Percentiles rank a stretch among this genome's conserved stretches.
These are phyloP conservation scores for Lentinus brumalis DNA, from an alignment of 768 basidiomycete species.

Conservation along the genomic window DNA sequence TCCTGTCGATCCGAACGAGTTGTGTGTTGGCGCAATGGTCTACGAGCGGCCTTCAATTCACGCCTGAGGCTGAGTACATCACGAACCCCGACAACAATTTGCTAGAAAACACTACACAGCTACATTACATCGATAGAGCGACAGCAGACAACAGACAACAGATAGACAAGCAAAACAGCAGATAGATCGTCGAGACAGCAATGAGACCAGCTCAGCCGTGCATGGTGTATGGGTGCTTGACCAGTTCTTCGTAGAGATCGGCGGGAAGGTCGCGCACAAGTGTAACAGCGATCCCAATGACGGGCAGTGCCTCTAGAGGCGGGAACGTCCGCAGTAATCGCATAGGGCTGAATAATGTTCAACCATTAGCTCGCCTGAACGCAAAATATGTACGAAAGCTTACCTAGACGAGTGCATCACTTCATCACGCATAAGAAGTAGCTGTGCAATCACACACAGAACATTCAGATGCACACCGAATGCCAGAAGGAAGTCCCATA, in stretches of 20 bases:
- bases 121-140: slow-evolving; percentile 2
- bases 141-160: slow-evolving; percentile 5
- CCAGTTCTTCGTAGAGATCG: slow-evolving; percentile 86
- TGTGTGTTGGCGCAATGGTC: too few relatives aligned
- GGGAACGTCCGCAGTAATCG: slow-evolving; percentile 92
- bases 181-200: neutral
- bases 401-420: slow-evolving; percentile 88
- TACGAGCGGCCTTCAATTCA: too few relatives aligned
- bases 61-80: too few relatives aligned
- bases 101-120: too few relatives aligned
- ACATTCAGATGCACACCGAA: slow-evolving; percentile 98
- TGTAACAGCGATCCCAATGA: slow-evolving; percentile 92
- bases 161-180: neutral
- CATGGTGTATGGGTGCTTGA: slow-evolving; percentile 80
- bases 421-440: slow-evolving; percentile 86
- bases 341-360: slow-evolving; percentile 71
- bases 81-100: too few relatives aligned
- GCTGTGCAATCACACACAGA: slow-evolving; percentile 94
- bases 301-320: slow-evolving; percentile 80
- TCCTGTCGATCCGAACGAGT: too few relatives aligned
- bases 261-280: slow-evolving; percentile 89
- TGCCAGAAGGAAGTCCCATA: slow-evolving; percentile 98
- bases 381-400: slow-evolving; percentile 17
- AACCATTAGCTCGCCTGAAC: slow-evolving; percentile 1
- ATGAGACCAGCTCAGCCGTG: slow-evolving; percentile 16